These are phyloP conservation scores for Nakaseomyces kungkrabaensis DNA, from an alignment of 1,139 yeast species.

Conservation along the genomic window DNA sequence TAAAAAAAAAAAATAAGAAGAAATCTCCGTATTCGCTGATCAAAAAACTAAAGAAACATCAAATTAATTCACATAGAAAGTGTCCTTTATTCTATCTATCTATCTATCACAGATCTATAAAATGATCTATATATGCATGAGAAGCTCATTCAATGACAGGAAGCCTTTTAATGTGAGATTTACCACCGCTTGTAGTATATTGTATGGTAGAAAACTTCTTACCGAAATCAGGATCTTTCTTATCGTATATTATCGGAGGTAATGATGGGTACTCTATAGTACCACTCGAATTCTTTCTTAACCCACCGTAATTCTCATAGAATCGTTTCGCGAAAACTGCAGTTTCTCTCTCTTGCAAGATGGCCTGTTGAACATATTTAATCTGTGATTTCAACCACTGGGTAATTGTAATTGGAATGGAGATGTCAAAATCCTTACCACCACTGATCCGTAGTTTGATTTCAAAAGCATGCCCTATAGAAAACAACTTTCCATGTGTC, in stretches of 20 bases:
- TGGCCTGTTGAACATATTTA: slow-evolving; percentile 39
- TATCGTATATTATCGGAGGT: slow-evolving; percentile 24
- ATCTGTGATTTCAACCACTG: slow-evolving; percentile 42
- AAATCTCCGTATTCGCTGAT: neutral
- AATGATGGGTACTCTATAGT: slow-evolving; percentile 29
- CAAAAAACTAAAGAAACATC: neutral
- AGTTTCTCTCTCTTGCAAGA: slow-evolving; percentile 42
- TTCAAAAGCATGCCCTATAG: slow-evolving; percentile 43
- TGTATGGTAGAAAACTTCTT: slow-evolving; percentile 7
- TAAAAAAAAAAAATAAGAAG: neutral
- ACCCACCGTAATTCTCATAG: slow-evolving; percentile 27
- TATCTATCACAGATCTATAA: neutral
- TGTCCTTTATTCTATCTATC: neutral
- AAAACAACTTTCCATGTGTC: slow-evolving; percentile 41
- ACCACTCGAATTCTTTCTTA: slow-evolving; percentile 18
- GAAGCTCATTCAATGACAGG: slow-evolving; percentile 19
- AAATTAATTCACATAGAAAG: no score
- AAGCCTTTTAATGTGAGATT: slow-evolving; percentile 8
- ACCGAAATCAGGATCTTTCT: slow-evolving; percentile 13
- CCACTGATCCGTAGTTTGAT: slow-evolving; percentile 41
- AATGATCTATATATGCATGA: neutral
- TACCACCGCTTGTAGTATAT: neutral
- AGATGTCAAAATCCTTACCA: slow-evolving; percentile 40
- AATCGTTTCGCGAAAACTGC: slow-evolving; percentile 32
- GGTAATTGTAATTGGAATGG: slow-evolving; percentile 45